These are phyloP conservation scores for Blastomyces emzantsi DNA, from an alignment of 2,329 filamentous ascomycete species.

Conservation along the genomic window DNA sequence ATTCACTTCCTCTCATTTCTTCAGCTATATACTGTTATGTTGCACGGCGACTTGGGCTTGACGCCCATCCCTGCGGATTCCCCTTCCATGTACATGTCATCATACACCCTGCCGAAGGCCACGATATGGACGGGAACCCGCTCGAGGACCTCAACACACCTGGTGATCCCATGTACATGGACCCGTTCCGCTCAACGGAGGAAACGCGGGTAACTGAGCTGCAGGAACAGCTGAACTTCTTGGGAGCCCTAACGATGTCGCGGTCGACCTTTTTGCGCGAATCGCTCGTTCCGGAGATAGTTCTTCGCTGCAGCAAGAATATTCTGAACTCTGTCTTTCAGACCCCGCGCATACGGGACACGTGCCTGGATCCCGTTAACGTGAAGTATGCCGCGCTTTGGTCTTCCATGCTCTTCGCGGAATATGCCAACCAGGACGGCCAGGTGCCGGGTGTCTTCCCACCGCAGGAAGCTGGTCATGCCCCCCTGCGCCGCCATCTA, in stretches of 20 bases:
- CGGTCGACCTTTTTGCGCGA: conserved; percentile 51
- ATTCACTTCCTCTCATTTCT: conserved; percentile 77
- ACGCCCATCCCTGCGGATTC: conserved; percentile 69
- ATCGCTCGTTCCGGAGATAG: conserved; percentile 57
- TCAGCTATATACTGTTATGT: conserved; percentile 78
- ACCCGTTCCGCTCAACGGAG: conserved; percentile 63
- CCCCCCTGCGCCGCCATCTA: conserved; percentile 53
- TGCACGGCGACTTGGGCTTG: conserved; percentile 62
- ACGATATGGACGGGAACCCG: conserved; percentile 50
- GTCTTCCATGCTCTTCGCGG: conserved; percentile 52
- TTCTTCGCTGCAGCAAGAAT: conserved; percentile 68
- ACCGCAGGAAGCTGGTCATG: conserved; percentile 31
- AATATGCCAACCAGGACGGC: conserved; percentile 21
- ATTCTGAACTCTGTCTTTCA: conserved; percentile 64
- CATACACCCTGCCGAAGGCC: conserved; percentile 53
- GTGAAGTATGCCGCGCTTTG: conserved; percentile 67
- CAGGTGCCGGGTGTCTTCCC: conserved; percentile 14
- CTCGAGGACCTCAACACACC: conserved; percentile 15
- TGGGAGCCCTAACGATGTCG: conserved; percentile 36
- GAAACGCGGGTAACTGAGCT: conserved; percentile 58
- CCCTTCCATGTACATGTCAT: conserved; percentile 80
- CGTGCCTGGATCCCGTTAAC: conserved; percentile 46
- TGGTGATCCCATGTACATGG: conserved; percentile 63
- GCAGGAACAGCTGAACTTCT: conserved; percentile 48
- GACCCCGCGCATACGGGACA: conserved; percentile 30